These are phyloP conservation scores for Coniochaeta sp. DNA, from an alignment of 2,329 filamentous ascomycete species.

Conservation along the genomic window DNA sequence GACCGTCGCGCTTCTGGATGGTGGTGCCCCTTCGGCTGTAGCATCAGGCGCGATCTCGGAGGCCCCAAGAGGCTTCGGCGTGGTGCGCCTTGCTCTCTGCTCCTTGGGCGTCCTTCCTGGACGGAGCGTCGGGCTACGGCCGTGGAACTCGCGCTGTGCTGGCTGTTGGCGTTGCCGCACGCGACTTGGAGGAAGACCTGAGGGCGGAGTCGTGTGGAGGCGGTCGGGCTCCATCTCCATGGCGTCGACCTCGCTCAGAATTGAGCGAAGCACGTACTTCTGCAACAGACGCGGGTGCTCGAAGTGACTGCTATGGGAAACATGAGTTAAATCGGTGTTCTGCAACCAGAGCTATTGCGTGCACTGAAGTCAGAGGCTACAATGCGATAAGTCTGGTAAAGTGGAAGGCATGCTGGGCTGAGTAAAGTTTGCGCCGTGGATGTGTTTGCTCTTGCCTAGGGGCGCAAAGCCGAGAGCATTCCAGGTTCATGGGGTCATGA, in stretches of 20 bases:
- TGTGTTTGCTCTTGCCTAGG: background rate
- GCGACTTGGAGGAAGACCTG: slow-evolving; percentile 7
- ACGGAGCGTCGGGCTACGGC: background rate
- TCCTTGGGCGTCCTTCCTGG: slow-evolving; percentile 8
- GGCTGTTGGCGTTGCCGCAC: slow-evolving; percentile 11
- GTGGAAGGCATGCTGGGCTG: background rate
- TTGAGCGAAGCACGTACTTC: background rate
- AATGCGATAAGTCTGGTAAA: background rate
- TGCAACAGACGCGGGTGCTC: background rate
- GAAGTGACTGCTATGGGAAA: slow-evolving; percentile 2
- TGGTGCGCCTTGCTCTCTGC: slow-evolving; percentile 8
- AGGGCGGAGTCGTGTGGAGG: slow-evolving; percentile 10
- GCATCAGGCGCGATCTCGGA: slow-evolving; percentile 9
- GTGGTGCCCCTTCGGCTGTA: background rate
- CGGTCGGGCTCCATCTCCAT: slow-evolving; percentile 9
- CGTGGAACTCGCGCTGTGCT: slow-evolving; percentile 1
- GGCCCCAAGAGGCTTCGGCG: slow-evolving; percentile 13
- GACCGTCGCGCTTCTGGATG: slow-evolving; percentile 11
- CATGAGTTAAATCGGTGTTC: slow-evolving; percentile 12
- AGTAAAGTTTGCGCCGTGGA: background rate
- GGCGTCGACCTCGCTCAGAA: slow-evolving; percentile 4
- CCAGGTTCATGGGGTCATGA: background rate
- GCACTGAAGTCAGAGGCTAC: too few species aligned
- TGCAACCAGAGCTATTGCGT: background rate
- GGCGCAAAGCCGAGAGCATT: background rate